Conservation (phyloP, 768 basidiomycete genomes). For the Trametes cubensis region DNA sequence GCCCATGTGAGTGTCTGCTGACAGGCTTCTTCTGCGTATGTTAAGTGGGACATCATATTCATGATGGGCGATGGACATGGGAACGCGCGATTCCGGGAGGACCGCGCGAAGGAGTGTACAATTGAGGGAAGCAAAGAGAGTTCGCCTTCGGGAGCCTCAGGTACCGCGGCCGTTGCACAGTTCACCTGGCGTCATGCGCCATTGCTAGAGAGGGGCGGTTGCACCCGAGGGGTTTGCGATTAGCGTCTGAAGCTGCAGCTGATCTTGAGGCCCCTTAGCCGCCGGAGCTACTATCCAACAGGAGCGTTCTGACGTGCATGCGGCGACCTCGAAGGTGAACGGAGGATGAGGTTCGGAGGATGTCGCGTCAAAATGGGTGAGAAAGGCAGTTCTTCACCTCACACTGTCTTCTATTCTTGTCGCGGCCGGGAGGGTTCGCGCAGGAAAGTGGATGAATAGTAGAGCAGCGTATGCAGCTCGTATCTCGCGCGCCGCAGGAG, state of each 20-base stretch:
- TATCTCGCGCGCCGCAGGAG: constrained; percentile 9
- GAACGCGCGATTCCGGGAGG: constrained; percentile 9
- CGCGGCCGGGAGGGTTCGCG: constrained; percentile 15
- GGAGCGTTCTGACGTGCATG: neutral
- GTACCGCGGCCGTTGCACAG: constrained; percentile 13
- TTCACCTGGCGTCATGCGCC: constrained; percentile 14
- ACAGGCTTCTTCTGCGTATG: neutral
- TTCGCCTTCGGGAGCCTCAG: constrained; percentile 16
- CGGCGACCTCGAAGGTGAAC: neutral
- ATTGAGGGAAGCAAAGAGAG: constrained; percentile 13
- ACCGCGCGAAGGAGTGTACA: constrained; percentile 5
- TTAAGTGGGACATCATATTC: neutral
- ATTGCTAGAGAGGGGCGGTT: constrained; percentile 2
- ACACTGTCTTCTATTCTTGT: constrained; percentile 15
- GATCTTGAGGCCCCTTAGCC: constrained; percentile 1
- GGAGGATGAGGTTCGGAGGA: constrained; percentile 11
- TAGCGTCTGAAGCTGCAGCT: constrained; percentile 1
- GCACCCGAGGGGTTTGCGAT: constrained; percentile 10
- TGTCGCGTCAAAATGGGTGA: constrained; percentile 20
- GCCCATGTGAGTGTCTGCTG: constrained; percentile 18
- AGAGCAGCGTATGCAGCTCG: constrained; percentile 5
- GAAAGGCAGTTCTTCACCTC: neutral
- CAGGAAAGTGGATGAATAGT: constrained; percentile 2
- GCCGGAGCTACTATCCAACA: neutral
- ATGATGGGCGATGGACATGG: constrained; percentile 18